Percentiles rank a stretch among this genome's conserved stretches.
Conservation (phyloP, 345 rosid genomes). For the Rhizophora apiculata region DNA sequence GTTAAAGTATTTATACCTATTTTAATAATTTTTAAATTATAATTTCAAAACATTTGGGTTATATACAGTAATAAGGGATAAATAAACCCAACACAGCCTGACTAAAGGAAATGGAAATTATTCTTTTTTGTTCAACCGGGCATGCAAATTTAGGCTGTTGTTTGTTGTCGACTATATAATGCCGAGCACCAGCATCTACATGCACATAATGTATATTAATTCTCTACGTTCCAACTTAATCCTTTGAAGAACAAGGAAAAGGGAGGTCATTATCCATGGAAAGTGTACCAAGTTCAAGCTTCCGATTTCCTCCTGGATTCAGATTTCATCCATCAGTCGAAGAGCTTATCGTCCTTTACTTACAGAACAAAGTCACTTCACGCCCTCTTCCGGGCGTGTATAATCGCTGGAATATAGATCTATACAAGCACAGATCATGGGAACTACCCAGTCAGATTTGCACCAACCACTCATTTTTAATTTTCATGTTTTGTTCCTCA, state of each 20-base stretch:
- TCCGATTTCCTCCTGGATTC: slow-evolving; percentile 53
- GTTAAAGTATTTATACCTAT: too few species aligned
- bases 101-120: too few species aligned
- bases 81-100: too few species aligned
- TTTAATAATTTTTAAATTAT: too few species aligned
- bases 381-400: slow-evolving; percentile 44
- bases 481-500: neutral
- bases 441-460: slow-evolving; percentile 43
- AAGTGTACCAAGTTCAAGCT: slow-evolving; percentile 12
- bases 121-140: slow-evolving; percentile 7
- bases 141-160: slow-evolving; percentile 7
- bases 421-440: slow-evolving; percentile 52
- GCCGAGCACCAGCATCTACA: slow-evolving; percentile 15
- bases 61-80: too few species aligned
- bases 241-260: neutral
- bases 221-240: neutral
- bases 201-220: slow-evolving; percentile 14
- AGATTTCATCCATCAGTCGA: slow-evolving; percentile 58
- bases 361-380: slow-evolving; percentile 42
- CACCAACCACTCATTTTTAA: neutral
- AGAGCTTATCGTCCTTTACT: slow-evolving; percentile 47
- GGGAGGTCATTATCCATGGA: slow-evolving; percentile 22
- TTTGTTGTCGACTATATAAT: slow-evolving; percentile 20
- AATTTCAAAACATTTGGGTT: too few species aligned
- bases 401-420: slow-evolving; percentile 49